A percentile compares a stretch with the other conserved stretches of the same genome.
These are phyloP conservation scores for Termitomyces sp. DNA, from an alignment of 768 basidiomycete genomes.

Conservation along the genomic window DNA sequence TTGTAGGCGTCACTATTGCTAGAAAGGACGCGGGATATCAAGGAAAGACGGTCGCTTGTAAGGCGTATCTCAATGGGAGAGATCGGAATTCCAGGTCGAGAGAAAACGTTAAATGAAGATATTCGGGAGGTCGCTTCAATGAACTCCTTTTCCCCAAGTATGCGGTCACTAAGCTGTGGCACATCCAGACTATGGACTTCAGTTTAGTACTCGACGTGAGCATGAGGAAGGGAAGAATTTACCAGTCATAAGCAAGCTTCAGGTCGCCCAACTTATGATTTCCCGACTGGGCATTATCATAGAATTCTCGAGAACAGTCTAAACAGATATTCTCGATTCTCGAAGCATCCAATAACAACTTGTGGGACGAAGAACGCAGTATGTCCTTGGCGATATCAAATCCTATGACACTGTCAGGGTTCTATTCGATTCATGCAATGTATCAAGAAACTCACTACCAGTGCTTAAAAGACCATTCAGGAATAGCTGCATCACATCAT, in stretches of 20 bases:
- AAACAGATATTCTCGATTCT: conserved; percentile 77
- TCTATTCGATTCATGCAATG: neutral
- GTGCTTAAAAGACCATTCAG: conserved; percentile 81
- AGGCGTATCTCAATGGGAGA: conserved; percentile 92
- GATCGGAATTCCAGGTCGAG: conserved; percentile 70
- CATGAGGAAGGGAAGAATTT: conserved; percentile 6
- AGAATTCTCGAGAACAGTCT: conserved; percentile 80
- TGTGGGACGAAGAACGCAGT: conserved; percentile 41
- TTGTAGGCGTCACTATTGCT: conserved; percentile 85
- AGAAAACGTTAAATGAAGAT: conserved; percentile 83
- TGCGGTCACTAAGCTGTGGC: conserved; percentile 53
- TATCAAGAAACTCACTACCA: conserved; percentile 62
- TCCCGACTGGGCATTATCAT: conserved; percentile 90
- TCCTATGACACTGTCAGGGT: conserved; percentile 31
- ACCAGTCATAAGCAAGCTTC: conserved; percentile 98
- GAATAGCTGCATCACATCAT: conserved; percentile 79
- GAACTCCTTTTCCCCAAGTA: conserved; percentile 77
- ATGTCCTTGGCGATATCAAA: conserved; percentile 65
- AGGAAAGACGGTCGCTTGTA: conserved; percentile 80
- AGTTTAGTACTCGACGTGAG: conserved; percentile 1
- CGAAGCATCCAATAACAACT: conserved; percentile 42
- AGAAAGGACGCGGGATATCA: conserved; percentile 84
- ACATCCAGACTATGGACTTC: conserved; percentile 64
- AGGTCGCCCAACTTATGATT: conserved; percentile 93
- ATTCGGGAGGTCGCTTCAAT: conserved; percentile 97